Evolutionary conservation across 768 basidiomycete species (phyloP).

Genomic region (Tulasnella sp.): DNA sequence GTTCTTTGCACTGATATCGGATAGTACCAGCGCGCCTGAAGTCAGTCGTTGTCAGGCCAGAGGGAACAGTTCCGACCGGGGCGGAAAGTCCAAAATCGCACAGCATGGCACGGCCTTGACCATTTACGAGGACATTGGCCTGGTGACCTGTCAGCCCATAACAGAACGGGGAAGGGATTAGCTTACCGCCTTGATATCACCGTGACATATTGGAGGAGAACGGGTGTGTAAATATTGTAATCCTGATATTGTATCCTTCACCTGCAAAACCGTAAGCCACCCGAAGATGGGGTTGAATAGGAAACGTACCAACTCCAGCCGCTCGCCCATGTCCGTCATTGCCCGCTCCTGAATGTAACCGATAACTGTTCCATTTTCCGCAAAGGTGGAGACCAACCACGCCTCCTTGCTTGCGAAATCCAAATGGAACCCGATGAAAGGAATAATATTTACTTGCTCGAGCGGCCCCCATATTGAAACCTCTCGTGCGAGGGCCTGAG

Average conservation of each 20-base stretch:
- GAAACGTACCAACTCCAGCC: not conserved
- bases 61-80: no score
- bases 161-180: not conserved
- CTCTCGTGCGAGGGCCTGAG: no score
- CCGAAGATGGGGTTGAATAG: not conserved
- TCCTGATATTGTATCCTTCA: not conserved
- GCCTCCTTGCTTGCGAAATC: not conserved
- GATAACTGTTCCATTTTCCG: not conserved
- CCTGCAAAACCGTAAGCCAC: not conserved
- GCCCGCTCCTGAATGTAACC: not conserved
- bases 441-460: not conserved
- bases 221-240: not conserved
- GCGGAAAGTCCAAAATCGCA: not conserved
- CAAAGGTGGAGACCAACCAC: not conserved
- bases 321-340: not conserved
- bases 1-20: no score
- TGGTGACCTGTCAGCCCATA: not conserved
- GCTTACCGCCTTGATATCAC: not conserved
- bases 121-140: not conserved
- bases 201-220: not conserved
- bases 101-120: not conserved
- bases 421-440: not conserved
- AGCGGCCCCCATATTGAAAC: not conserved
- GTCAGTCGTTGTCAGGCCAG: no score
- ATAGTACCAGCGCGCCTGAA: not conserved